Base-by-base conservation (phyloP, 768 basidiomycete genomes). In the Hemileccinum impolitum region DNA sequence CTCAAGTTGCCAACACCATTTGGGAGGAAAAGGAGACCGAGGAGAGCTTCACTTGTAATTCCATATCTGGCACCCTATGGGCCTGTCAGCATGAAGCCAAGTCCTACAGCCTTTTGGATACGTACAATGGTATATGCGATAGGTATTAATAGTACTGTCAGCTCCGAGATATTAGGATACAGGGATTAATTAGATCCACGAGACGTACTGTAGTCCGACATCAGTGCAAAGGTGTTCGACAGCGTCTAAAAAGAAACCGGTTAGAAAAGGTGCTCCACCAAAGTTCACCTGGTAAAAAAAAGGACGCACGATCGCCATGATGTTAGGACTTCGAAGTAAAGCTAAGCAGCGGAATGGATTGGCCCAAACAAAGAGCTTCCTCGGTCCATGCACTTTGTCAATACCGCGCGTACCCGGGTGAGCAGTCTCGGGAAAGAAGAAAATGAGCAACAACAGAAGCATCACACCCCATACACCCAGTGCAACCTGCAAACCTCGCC, bases 71-170 rank as follows among this genome's bases (percentile, higher is more conserved):
- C 68, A 7, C 82, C 87, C 85, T 88, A 51, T 6, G 14, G 30
- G 15, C 6, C 31, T 6, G 40, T 39, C 36, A 47, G 36, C 13
- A 10, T 30, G 34, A 31, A 30, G 26, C 19, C 4, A 21, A 37
- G 8, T 18, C 23, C 2, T 8, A 7, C 34, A 42, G 10, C 2
- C n/a, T 15, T 19, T 13, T 9, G 26, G 1, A 43, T 34, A 30
- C 80, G 54, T 52, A 87, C 85, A 23, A 88, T 72, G 0, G 84
- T 87, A 52, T 80, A 85, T 0, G 84, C 74, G 6, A 89, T 64
- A 1, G 86, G 85, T 12, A 84, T 63, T 42, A 87, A 60, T 2
- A 87, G 58, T 13, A 55, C 75, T 70, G 25, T 18, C 19, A 10
- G 11, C 31, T n/a, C 43, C 28, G 14, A 3, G 19, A 35, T 23